A percentile compares a stretch with the other conserved stretches of the same genome.
Conservation (phyloP, 768 basidiomycete species). For the Termitomyces sp. region DNA sequence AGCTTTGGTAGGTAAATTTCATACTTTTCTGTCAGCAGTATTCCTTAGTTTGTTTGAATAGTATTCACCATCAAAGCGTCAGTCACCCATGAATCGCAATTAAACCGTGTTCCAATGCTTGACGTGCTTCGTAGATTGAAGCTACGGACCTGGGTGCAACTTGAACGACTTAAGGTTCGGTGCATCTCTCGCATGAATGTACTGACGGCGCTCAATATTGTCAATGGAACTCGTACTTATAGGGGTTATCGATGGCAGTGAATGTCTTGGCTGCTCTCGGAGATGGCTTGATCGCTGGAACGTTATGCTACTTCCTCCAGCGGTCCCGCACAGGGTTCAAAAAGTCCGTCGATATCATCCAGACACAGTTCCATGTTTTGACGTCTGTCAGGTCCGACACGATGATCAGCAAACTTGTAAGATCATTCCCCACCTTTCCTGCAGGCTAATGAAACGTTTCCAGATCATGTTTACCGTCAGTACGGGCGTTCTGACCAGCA, state of each 20-base stretch:
- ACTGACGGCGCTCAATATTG: neutral
- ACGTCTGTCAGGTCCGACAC: slow-evolving; percentile 31
- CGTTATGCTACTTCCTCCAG: slow-evolving; percentile 44
- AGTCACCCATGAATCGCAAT: slow-evolving; percentile 11
- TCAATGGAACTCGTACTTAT: neutral
- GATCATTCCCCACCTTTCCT: neutral
- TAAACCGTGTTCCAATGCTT: neutral
- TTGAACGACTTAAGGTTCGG: slow-evolving; percentile 38
- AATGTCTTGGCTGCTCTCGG: slow-evolving; percentile 46
- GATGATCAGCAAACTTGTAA: slow-evolving; percentile 36
- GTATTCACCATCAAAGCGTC: slow-evolving; percentile 46
- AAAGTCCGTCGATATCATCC: slow-evolving; percentile 25
- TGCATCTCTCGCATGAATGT: slow-evolving; percentile 1
- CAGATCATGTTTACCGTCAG: slow-evolving; percentile 36
- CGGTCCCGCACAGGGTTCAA: slow-evolving; percentile 49
- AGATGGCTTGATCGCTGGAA: slow-evolving; percentile 45
- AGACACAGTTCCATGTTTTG: slow-evolving; percentile 5
- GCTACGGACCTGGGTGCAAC: slow-evolving; percentile 37
- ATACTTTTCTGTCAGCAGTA: neutral
- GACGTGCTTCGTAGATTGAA: slow-evolving; percentile 28
- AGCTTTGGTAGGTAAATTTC: slow-evolving; percentile 32
- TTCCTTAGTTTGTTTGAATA: slow-evolving; percentile 13
- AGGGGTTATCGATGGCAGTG: slow-evolving; percentile 53
- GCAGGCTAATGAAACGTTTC: neutral
- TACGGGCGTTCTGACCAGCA: slow-evolving; percentile 35